A percentile compares a stretch with the other conserved stretches of the same genome.
These are phyloP conservation scores for Mercurialis annua DNA, from an alignment of 345 rosid genomes.

Conservation along the genomic window DNA sequence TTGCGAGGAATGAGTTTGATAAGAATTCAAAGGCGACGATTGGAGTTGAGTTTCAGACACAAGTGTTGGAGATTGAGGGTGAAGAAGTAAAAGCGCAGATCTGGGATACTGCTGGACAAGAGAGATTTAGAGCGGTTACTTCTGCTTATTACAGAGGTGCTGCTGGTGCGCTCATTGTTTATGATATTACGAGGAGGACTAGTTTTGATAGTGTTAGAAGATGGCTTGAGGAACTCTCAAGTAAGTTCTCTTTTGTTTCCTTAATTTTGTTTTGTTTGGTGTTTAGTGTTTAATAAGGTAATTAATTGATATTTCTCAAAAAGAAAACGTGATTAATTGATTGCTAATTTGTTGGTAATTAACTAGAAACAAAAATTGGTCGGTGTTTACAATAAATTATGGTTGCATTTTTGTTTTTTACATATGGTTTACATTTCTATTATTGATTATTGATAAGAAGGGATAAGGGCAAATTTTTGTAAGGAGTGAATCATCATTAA, in stretches of 20 bases:
- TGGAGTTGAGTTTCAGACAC: conserved; percentile 92
- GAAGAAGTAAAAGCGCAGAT: conserved; percentile 92
- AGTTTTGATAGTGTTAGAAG: conserved; percentile 82
- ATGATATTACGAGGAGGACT: conserved; percentile 67
- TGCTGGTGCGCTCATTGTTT: conserved; percentile 85
- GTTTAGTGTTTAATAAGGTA: no score
- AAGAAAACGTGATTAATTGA: not conserved
- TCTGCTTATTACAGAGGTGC: conserved; percentile 97
- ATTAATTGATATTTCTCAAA: no score
- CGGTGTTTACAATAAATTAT: not conserved
- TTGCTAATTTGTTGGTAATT: not conserved
- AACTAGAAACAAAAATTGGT: not conserved
- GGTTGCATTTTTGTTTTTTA: not conserved
- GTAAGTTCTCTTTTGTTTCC: conserved; percentile 37
- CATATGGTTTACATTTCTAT: not conserved
- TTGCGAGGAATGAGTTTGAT: conserved; percentile 83
- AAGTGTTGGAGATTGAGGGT: conserved; percentile 75
- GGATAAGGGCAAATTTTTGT: no score
- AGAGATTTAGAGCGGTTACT: conserved; percentile 90
- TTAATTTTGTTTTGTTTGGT: not conserved
- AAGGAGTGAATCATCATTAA: no score
- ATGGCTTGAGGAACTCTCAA: conserved; percentile 81
- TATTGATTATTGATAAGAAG: no score
- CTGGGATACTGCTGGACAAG: conserved; percentile 99
- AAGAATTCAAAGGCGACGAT: conserved; percentile 87